A percentile compares a stretch with the other conserved stretches of the same genome.
phyloP scores from a whole-genome alignment of 2,329 filamentous ascomycete species.

The Diplodia sapinea region DNA sequence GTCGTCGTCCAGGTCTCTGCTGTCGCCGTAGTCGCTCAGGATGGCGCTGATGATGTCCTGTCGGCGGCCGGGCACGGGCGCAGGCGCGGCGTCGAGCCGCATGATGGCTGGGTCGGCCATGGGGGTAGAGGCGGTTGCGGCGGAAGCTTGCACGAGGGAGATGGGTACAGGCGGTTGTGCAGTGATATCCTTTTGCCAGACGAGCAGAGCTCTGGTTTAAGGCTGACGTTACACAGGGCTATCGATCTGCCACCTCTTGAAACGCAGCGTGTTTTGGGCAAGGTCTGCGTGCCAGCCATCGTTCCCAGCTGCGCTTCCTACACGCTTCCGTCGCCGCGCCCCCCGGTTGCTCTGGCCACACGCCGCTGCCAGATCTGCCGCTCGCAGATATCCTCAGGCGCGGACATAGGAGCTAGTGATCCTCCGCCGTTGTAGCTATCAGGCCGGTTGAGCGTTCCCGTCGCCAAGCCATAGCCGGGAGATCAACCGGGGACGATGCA shows the following conservation, averaged over 20 bases:
- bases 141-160: slow-evolving; percentile 6
- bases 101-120: slow-evolving; percentile 32
- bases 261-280: slow-evolving; percentile 47
- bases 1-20: slow-evolving; percentile 17
- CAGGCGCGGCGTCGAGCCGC: slow-evolving; percentile 36
- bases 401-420: not conserved
- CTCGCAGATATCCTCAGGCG: slow-evolving; percentile 4
- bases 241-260: slow-evolving; percentile 38
- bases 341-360: not conserved
- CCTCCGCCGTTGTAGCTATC: slow-evolving; percentile 2
- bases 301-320: slow-evolving; percentile 2
- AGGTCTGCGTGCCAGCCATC: slow-evolving; percentile 34
- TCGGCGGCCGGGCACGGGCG: slow-evolving; percentile 41
- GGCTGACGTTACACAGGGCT: slow-evolving; percentile 38
- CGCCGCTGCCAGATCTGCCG: not conserved
- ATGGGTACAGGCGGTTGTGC: slow-evolving; percentile 12
- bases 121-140: slow-evolving; percentile 32
- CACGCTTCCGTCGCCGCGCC: slow-evolving; percentile 4
- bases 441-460: slow-evolving; percentile 9
- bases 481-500: slow-evolving; percentile 29
- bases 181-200: slow-evolving; percentile 11
- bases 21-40: slow-evolving; percentile 45
- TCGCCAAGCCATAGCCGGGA: slow-evolving; percentile 30
- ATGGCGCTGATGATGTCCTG: slow-evolving; percentile 49
- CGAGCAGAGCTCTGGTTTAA: slow-evolving; percentile 36